Percentiles rank a stretch among this genome's conserved stretches.
phyloP scores from a whole-genome alignment of 139 green algal species.

The Chlamydomonas sphaeroides region DNA sequence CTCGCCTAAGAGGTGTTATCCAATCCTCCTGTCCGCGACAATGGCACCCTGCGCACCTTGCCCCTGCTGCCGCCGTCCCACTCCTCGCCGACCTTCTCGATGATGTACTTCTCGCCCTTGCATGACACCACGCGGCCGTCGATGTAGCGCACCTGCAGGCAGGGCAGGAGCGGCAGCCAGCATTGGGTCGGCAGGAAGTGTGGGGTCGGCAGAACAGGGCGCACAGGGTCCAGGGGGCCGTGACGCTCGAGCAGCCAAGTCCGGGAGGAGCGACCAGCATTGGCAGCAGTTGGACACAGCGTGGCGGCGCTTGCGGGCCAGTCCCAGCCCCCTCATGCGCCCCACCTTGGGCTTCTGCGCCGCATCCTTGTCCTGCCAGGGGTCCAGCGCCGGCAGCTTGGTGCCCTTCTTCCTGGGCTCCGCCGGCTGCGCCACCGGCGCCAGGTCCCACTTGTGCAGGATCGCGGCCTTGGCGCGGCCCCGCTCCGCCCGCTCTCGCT shows the following conservation, averaged over 20 bases:
- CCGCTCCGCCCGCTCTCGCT: no score
- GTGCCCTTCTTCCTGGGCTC: conserved; percentile 1
- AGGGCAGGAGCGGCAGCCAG: no score
- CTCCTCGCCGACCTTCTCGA: conserved; percentile 62
- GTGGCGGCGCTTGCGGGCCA: not conserved
- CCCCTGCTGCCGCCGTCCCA: conserved; percentile 72
- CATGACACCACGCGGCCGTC: conserved; percentile 66
- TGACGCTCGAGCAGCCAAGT: not conserved
- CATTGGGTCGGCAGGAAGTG: no score
- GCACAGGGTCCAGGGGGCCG: not conserved
- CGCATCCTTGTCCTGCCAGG: not conserved
- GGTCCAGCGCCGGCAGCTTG: not conserved
- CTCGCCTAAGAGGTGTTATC: no score
- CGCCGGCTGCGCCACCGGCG: conserved; percentile 5
- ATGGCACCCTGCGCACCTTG: no score
- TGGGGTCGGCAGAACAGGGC: no score
- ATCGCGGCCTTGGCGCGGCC: no score
- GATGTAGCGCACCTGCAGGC: conserved; percentile 59
- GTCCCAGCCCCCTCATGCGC: not conserved
- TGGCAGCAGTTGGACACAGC: not conserved
- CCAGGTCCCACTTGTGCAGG: conserved; percentile 43
- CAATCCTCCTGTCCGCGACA: no score
- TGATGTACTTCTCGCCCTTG: conserved; percentile 79
- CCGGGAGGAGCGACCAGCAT: no score
- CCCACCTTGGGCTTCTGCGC: conserved; percentile 8